Percentiles rank a stretch among this genome's conserved stretches.
phyloP scores from a whole-genome alignment of 2,329 filamentous ascomycete species.

The Fusarium gaditjirri region DNA sequence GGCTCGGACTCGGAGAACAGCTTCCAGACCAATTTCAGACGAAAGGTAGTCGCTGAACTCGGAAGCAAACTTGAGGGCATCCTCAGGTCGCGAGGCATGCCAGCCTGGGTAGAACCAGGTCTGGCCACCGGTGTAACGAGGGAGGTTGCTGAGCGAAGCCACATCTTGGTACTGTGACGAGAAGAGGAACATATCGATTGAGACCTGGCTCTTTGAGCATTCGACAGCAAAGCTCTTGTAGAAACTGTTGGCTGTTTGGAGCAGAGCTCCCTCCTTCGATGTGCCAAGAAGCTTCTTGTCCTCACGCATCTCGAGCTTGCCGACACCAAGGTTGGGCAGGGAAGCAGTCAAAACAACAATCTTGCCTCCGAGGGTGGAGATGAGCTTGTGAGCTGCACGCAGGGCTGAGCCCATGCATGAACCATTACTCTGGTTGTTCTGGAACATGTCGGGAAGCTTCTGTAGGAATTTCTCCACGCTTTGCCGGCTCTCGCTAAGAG shows the following conservation, averaged over 20 bases:
- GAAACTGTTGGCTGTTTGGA: slow-evolving; percentile 95
- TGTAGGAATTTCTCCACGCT: slow-evolving; percentile 92
- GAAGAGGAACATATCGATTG: slow-evolving; percentile 98
- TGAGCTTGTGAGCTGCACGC: slow-evolving; percentile 93
- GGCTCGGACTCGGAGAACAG: slow-evolving; percentile 92
- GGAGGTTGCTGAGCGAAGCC: slow-evolving; percentile 93
- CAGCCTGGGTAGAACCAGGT: slow-evolving; percentile 99
- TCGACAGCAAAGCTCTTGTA: slow-evolving; percentile 99
- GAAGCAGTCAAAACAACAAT: slow-evolving; percentile 91
- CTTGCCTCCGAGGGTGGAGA: slow-evolving; percentile 93
- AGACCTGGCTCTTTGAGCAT: slow-evolving; percentile 98
- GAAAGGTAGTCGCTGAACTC: slow-evolving; percentile 99
- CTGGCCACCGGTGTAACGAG: slow-evolving; percentile 95
- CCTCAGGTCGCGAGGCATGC: slow-evolving; percentile 93
- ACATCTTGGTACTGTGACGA: slow-evolving; percentile 97
- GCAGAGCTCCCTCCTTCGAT: slow-evolving; percentile 85
- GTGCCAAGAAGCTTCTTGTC: slow-evolving; percentile 97
- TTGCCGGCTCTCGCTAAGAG: slow-evolving; percentile 85
- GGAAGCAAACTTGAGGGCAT: slow-evolving; percentile 96
- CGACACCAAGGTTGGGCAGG: slow-evolving; percentile 88
- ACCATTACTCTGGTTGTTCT: slow-evolving; percentile 86
- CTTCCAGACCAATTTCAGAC: slow-evolving; percentile 94
- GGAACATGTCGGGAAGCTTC: slow-evolving; percentile 96
- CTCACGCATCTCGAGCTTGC: slow-evolving; percentile 91
- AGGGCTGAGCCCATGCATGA: slow-evolving; percentile 97